Evolutionary conservation across 306 rosid species (phyloP).

Genomic region (Begonia fuchsioides): DNA sequence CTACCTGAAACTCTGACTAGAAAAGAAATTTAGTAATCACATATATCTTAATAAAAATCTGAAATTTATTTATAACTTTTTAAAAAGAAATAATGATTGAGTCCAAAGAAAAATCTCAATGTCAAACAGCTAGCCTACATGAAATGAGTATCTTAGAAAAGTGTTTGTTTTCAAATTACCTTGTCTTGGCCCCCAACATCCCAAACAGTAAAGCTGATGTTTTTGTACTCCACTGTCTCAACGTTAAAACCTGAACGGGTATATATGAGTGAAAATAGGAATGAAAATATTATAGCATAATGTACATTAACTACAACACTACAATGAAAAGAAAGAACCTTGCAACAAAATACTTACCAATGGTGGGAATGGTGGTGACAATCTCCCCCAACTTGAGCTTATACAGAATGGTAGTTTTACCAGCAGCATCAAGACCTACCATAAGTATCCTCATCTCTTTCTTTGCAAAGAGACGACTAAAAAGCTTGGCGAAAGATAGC

Average conservation of each 20-base stretch:
- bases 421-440: conserved; percentile 97
- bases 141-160: background rate
- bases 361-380: conserved; percentile 92
- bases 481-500: conserved; percentile 77
- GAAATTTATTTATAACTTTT: too few relatives aligned
- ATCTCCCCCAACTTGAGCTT: conserved; percentile 91
- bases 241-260: conserved; percentile 66
- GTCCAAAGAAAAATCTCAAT: too few relatives aligned
- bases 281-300: too few relatives aligned
- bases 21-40: too few relatives aligned
- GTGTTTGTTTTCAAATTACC: conserved; percentile 18
- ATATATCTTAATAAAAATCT: too few relatives aligned
- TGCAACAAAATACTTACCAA: conserved; percentile 29
- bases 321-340: too few relatives aligned
- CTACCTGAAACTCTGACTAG: too few relatives aligned
- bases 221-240: conserved; percentile 89
- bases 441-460: conserved; percentile 91
- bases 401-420: conserved; percentile 88
- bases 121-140: too few relatives aligned
- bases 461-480: conserved; percentile 82
- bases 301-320: too few relatives aligned
- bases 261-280: conserved; percentile 1
- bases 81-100: too few relatives aligned
- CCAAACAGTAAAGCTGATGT: conserved; percentile 98
- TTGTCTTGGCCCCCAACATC: conserved; percentile 97